phyloP scores from a whole-genome alignment of 2,329 filamentous ascomycete genomes.

The Fusarium piperis region DNA sequence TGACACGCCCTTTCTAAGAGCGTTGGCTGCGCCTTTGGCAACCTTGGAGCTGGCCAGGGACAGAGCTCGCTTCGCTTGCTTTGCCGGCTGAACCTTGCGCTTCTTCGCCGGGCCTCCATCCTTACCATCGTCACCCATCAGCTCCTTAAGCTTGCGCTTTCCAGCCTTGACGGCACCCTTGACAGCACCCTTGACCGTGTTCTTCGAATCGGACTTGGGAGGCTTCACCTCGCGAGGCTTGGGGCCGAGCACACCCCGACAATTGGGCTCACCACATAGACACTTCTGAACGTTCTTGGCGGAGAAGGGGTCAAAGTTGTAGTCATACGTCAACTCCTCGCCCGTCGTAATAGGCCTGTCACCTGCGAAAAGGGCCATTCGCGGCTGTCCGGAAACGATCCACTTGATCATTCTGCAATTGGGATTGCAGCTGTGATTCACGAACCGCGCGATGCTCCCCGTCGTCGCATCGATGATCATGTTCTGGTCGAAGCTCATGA shows the following conservation, averaged over 20 bases:
- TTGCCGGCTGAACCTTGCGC: slow-evolving; percentile 49
- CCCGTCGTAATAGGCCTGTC: slow-evolving; percentile 91
- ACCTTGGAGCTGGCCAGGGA: slow-evolving; percentile 49
- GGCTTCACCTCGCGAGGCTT: slow-evolving; percentile 66
- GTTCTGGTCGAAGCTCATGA: slow-evolving; percentile 98
- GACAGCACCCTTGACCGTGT: slow-evolving; percentile 49
- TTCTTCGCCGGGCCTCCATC: slow-evolving; percentile 60
- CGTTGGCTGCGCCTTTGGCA: slow-evolving; percentile 50
- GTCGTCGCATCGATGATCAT: slow-evolving; percentile 98
- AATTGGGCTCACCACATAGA: slow-evolving; percentile 70
- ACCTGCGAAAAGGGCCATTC: slow-evolving; percentile 96
- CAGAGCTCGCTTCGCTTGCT: slow-evolving; percentile 48
- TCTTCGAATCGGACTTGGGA: slow-evolving; percentile 56
- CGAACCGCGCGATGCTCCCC: slow-evolving; percentile 95
- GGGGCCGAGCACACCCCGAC: slow-evolving; percentile 71
- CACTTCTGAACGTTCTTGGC: slow-evolving; percentile 75
- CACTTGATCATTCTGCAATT: slow-evolving; percentile 99
- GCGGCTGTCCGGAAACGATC: slow-evolving; percentile 91
- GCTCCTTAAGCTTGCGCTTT: slow-evolving; percentile 67
- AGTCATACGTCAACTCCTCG: slow-evolving; percentile 95
- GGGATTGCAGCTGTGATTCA: slow-evolving; percentile 96
- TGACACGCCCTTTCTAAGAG: slow-evolving; percentile 50
- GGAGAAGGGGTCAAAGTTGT: slow-evolving; percentile 76
- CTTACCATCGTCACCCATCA: slow-evolving; percentile 54
- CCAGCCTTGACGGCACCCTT: slow-evolving; percentile 57